Conservation (phyloP, 208 protist species). For the Borovskyia barvae region DNA sequence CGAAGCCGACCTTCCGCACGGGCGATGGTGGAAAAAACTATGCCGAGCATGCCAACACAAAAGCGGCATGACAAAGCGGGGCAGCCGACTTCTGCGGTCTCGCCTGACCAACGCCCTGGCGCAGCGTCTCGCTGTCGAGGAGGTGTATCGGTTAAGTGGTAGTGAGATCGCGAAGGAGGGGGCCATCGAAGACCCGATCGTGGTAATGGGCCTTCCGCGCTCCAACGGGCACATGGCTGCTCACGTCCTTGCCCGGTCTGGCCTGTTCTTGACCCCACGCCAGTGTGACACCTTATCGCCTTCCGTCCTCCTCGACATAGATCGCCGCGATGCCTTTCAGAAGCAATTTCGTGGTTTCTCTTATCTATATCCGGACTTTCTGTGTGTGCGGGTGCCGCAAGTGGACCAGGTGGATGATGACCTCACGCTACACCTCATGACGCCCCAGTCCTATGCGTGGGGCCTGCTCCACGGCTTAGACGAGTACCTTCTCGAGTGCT, state of each 20-base stretch:
- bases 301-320: slow-evolving; percentile 61
- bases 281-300: slow-evolving; percentile 80
- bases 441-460: slow-evolving; percentile 84
- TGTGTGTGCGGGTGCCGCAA: slow-evolving; percentile 60
- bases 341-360: slow-evolving; percentile 55
- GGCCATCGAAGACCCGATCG: slow-evolving; percentile 50
- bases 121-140: slow-evolving; percentile 80
- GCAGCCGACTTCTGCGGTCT: slow-evolving; percentile 51
- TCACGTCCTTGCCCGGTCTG: slow-evolving; percentile 80
- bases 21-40: slow-evolving; percentile 83
- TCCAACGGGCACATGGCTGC: slow-evolving; percentile 87
- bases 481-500: slow-evolving; percentile 82
- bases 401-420: slow-evolving; percentile 83
- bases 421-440: slow-evolving; percentile 82
- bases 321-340: slow-evolving; percentile 57
- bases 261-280: slow-evolving; percentile 70
- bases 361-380: slow-evolving; percentile 63
- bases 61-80: slow-evolving; percentile 48
- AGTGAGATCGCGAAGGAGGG: slow-evolving; percentile 66
- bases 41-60: slow-evolving; percentile 78
- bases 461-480: slow-evolving; percentile 88
- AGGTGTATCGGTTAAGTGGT: slow-evolving; percentile 70
- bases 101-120: slow-evolving; percentile 70
- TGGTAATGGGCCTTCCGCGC: slow-evolving; percentile 85
- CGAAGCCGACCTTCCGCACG: slow-evolving; percentile 47